Evolutionary conservation across 2,329 filamentous ascomycete species (phyloP).

Genomic region (Penicillium sp.): DNA sequence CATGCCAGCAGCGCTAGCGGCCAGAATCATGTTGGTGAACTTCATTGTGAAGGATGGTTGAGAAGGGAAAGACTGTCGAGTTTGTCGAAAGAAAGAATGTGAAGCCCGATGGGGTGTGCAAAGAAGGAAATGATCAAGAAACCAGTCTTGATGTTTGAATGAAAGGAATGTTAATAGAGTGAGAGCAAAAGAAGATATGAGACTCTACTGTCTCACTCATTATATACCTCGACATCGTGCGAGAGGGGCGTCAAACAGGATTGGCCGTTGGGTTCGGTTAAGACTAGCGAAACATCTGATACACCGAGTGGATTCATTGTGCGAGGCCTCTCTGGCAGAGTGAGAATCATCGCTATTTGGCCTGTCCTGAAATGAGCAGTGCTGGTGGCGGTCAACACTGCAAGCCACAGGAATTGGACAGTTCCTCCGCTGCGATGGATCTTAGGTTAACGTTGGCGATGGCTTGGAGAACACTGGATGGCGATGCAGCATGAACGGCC

Average conservation of each 20-base stretch:
- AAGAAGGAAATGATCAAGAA: conserved; percentile 22
- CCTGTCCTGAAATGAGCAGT: conserved; percentile 4
- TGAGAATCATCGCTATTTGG: neutral
- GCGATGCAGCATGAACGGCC: conserved; percentile 4
- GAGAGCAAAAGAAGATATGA: conserved; percentile 1
- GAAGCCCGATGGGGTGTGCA: conserved; percentile 4
- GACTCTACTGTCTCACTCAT: neutral
- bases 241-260: conserved; percentile 4
- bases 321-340: conserved; percentile 5
- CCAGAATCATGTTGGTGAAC: conserved; percentile 31
- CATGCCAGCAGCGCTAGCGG: conserved; percentile 31
- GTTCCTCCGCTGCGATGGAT: conserved; percentile 6
- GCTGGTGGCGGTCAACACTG: conserved; percentile 7
- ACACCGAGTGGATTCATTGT: conserved; percentile 18
- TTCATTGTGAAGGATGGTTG: conserved; percentile 26
- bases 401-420: neutral
- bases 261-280: conserved; percentile 4
- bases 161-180: conserved; percentile 17
- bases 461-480: conserved; percentile 6
- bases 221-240: conserved; percentile 12
- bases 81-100: conserved; percentile 23
- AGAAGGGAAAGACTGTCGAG: conserved; percentile 28
- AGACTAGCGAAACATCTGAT: conserved; percentile 12
- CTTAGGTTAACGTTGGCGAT: neutral
- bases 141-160: conserved; percentile 25